phyloP scores from a whole-genome alignment of 2,329 filamentous ascomycete species.

The Akanthomyces uredinophilus region DNA sequence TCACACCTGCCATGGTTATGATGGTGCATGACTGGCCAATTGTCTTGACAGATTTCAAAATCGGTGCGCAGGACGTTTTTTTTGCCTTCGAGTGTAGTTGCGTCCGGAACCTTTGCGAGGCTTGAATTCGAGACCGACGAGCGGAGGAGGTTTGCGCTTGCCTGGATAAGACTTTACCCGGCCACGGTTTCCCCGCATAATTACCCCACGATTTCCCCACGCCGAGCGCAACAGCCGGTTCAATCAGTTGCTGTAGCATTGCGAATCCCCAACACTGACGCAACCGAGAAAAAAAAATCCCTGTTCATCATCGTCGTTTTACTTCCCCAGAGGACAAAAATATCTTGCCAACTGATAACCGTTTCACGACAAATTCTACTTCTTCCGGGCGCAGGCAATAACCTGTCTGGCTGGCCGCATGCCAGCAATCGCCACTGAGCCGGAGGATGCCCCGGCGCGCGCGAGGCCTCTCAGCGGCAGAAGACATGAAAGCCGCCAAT shows the following conservation, averaged over 20 bases:
- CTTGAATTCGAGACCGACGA: neutral
- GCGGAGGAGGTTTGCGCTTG: neutral
- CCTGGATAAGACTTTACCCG: constrained; percentile 22
- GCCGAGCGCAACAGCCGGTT: neutral
- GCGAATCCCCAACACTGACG: neutral
- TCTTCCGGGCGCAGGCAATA: neutral
- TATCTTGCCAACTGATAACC: no score
- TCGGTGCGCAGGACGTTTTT: neutral
- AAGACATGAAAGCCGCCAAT: constrained; percentile 22
- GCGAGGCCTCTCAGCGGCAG: constrained; percentile 23
- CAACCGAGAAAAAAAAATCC: neutral
- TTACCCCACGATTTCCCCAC: constrained; percentile 9
- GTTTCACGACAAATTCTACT: no score
- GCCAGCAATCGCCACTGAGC: neutral
- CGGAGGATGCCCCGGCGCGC: constrained; percentile 36
- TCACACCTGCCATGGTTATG: constrained; percentile 34
- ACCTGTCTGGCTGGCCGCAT: neutral
- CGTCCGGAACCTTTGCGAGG: neutral
- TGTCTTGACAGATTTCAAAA: neutral
- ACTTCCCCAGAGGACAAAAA: neutral
- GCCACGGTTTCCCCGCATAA: constrained; percentile 1
- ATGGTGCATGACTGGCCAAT: constrained; percentile 5
- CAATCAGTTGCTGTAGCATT: neutral
- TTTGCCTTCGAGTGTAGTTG: neutral
- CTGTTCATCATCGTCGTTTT: neutral